Conservation (phyloP, 1,139 yeast genomes). For the Geotrichum candidum region DNA sequence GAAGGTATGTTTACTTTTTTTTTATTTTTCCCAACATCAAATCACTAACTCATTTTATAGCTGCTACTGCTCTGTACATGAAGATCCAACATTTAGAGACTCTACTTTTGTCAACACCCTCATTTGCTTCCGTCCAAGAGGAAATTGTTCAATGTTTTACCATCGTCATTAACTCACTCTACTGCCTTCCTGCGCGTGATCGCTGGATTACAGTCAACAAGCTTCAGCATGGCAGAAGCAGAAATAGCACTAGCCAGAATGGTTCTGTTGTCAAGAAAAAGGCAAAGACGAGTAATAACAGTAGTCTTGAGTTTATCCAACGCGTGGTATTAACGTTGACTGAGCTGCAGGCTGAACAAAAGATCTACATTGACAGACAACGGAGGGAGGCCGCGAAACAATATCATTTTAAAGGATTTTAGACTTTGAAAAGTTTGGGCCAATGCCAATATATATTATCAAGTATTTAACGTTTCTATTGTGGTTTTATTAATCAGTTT, state of each 20-base stretch:
- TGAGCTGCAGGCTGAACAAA: slow-evolving; percentile 7
- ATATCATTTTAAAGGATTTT: neutral
- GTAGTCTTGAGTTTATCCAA: neutral
- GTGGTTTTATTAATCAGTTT: neutral
- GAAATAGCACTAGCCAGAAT: neutral
- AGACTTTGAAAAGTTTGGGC: too few species aligned
- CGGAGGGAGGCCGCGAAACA: neutral
- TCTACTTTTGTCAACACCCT: slow-evolving; percentile 5
- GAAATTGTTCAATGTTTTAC: slow-evolving; percentile 22
- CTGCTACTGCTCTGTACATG: slow-evolving; percentile 24
- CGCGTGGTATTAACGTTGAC: slow-evolving; percentile 8
- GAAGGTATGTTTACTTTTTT: slow-evolving; percentile 23
- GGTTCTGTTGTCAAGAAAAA: neutral
- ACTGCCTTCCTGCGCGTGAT: slow-evolving; percentile 24
- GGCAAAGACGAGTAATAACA: slow-evolving; percentile 2
- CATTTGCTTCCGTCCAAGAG: slow-evolving; percentile 10
- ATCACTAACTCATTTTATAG: slow-evolving; percentile 14
- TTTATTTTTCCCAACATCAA: slow-evolving; percentile 6
- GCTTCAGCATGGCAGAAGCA: neutral
- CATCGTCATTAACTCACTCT: slow-evolving; percentile 30
- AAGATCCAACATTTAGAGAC: slow-evolving; percentile 22
- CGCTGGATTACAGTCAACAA: slow-evolving; percentile 29
- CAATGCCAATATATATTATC: neutral
- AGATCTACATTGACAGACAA: neutral
- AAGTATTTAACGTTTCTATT: neutral